These are phyloP conservation scores for Neopestalotiopsis clavispora DNA, from an alignment of 2,329 filamentous ascomycete species.

Conservation along the genomic window DNA sequence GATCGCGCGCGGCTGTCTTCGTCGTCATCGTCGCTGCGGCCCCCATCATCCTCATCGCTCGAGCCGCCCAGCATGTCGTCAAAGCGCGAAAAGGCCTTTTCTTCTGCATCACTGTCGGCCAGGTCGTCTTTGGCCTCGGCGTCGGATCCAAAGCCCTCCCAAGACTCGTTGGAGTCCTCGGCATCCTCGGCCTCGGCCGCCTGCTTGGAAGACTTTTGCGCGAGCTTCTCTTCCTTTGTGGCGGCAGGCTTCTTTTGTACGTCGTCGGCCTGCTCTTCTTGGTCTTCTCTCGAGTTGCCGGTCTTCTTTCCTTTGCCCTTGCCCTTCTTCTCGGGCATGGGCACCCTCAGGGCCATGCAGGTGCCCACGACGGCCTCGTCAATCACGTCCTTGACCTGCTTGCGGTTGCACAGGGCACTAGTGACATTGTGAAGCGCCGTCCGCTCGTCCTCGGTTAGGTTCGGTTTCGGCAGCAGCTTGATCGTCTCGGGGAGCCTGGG, in stretches of 20 bases:
- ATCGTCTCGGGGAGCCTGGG: slow-evolving; percentile 55
- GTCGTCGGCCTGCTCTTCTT: slow-evolving; percentile 29
- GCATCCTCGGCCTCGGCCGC: slow-evolving; percentile 17
- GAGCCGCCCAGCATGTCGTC: slow-evolving; percentile 51
- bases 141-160: slow-evolving; percentile 23
- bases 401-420: slow-evolving; percentile 59
- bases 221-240: slow-evolving; percentile 27
- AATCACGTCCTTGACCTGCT: slow-evolving; percentile 53
- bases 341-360: slow-evolving; percentile 53
- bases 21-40: slow-evolving; percentile 35
- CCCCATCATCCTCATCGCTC: slow-evolving; percentile 42
- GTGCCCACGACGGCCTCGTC: slow-evolving; percentile 54
- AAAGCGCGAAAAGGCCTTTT: slow-evolving; percentile 47
- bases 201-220: slow-evolving; percentile 18
- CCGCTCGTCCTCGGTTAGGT: slow-evolving; percentile 57
- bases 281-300: slow-evolving; percentile 27
- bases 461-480: slow-evolving; percentile 53
- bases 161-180: slow-evolving; percentile 29
- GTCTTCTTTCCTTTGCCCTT: slow-evolving; percentile 35
- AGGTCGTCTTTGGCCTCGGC: background rate
- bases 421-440: slow-evolving; percentile 63
- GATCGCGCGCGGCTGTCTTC: slow-evolving; percentile 30
- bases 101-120: slow-evolving; percentile 26
- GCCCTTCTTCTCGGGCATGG: slow-evolving; percentile 49
- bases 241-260: slow-evolving; percentile 29